phyloP scores from a whole-genome alignment of 2,329 filamentous ascomycete species.

The Trematosphaeria pertusa region DNA sequence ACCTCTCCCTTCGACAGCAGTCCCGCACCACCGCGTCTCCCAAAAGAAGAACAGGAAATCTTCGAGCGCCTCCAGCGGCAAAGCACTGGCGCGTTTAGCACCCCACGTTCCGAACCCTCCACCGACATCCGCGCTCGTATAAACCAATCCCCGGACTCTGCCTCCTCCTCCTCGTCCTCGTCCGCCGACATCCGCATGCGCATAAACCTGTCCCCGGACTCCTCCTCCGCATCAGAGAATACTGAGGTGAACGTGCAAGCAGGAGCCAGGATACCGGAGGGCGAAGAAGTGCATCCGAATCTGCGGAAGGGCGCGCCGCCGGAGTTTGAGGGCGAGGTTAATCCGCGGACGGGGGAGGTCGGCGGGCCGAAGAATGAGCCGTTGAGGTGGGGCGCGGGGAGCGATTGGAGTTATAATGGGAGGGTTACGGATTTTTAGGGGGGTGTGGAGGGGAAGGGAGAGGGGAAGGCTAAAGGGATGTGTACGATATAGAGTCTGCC shows the following conservation, averaged over 20 bases:
- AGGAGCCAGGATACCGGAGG: constrained; percentile 57
- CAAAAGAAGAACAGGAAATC: constrained; percentile 85
- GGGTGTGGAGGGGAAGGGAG: not conserved
- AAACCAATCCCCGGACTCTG: constrained; percentile 31
- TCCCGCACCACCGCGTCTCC: constrained; percentile 84
- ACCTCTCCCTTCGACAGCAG: constrained; percentile 45
- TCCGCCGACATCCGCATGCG: constrained; percentile 25
- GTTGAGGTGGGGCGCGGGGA: constrained; percentile 77
- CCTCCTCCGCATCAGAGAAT: constrained; percentile 7
- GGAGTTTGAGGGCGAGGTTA: constrained; percentile 90
- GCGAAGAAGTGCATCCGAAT: constrained; percentile 73
- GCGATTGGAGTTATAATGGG: constrained; percentile 94
- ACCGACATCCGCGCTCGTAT: too few relatives aligned
- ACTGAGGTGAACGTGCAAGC: constrained; percentile 23
- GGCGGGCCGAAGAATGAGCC: constrained; percentile 98
- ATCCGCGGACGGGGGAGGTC: constrained; percentile 93
- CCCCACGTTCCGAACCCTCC: constrained; percentile 57
- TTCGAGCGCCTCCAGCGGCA: constrained; percentile 84
- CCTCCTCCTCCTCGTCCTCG: constrained; percentile 31
- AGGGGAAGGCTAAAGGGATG: not conserved
- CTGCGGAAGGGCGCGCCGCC: constrained; percentile 79
- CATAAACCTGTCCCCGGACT: constrained; percentile 46
- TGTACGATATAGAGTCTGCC: too few relatives aligned
- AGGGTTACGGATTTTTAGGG: constrained; percentile 83
- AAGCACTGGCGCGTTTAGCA: constrained; percentile 80